A percentile compares a stretch with the other conserved stretches of the same genome.
Evolutionary conservation across 495 filamentous ascomycete genomes (phyloP).

Genomic region (Hyaloscypha finlandica): DNA sequence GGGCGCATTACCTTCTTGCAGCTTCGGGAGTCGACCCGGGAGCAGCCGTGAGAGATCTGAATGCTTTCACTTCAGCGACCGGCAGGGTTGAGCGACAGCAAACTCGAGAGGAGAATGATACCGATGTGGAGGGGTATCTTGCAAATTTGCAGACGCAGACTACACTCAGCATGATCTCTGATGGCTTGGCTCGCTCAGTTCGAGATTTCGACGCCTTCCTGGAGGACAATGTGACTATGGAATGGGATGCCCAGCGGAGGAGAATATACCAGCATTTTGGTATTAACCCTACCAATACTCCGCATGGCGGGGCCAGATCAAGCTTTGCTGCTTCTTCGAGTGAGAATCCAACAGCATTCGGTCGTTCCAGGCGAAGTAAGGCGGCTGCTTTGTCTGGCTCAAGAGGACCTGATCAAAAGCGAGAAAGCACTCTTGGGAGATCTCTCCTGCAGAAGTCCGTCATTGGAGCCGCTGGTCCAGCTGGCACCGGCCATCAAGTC

Average conservation of each 20-base stretch:
- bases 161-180: constrained; percentile 85
- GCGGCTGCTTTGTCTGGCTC: constrained; percentile 37
- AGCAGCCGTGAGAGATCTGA: constrained; percentile 75
- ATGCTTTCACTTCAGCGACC: constrained; percentile 43
- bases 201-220: constrained; percentile 90
- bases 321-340: constrained; percentile 59
- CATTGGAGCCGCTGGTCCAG: constrained; percentile 71
- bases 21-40: constrained; percentile 85
- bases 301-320: constrained; percentile 44
- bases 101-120: constrained; percentile 50
- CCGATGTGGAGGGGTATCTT: constrained; percentile 82
- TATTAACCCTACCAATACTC: constrained; percentile 63
- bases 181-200: constrained; percentile 81
- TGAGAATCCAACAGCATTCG: constrained; percentile 45
- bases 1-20: constrained; percentile 84
- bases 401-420: constrained; percentile 38
- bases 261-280: constrained; percentile 96
- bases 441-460: constrained; percentile 77
- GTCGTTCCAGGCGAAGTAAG: constrained; percentile 53
- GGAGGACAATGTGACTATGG: constrained; percentile 89
- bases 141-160: constrained; percentile 85
- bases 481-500: constrained; percentile 53
- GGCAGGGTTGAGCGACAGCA: constrained; percentile 40
- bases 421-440: constrained; percentile 69
- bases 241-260: constrained; percentile 92